Percentiles rank a stretch among this genome's conserved stretches.
These are phyloP conservation scores for Gnaphalium uliginosum DNA, from an alignment of 129 eudicot species.

Conservation along the genomic window DNA sequence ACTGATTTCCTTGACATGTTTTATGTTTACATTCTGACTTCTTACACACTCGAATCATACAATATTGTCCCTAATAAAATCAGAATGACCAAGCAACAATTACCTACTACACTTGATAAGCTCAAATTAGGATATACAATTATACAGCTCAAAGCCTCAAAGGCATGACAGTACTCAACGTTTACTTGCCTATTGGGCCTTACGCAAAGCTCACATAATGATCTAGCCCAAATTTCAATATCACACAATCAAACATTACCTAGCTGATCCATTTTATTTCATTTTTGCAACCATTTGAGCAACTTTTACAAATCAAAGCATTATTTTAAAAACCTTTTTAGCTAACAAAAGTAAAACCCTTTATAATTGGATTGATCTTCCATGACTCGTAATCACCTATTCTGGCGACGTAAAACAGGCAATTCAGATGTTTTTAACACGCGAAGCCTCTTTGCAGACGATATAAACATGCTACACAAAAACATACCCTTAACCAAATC, in stretches of 20 bases:
- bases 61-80: too few species aligned
- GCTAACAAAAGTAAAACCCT: too few species aligned
- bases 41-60: too few species aligned
- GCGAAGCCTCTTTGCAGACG: conserved; percentile 86
- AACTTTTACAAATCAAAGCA: not conserved
- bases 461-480: conserved; percentile 76
- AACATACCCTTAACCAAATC: not conserved
- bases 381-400: not conserved
- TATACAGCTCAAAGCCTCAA: too few species aligned
- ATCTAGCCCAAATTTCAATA: not conserved
- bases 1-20: too few species aligned
- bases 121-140: too few species aligned
- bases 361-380: not conserved
- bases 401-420: conserved; percentile 29
- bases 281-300: not conserved
- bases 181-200: not conserved
- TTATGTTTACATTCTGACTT: too few species aligned
- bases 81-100: too few species aligned
- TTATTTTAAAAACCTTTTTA: too few species aligned
- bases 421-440: conserved; percentile 79
- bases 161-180: too few species aligned
- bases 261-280: not conserved
- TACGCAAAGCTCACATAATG: not conserved
- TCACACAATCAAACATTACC: not conserved
- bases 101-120: too few species aligned